Base-by-base conservation (phyloP, 495 filamentous ascomycete species). In the Tuber magnatum region DNA sequence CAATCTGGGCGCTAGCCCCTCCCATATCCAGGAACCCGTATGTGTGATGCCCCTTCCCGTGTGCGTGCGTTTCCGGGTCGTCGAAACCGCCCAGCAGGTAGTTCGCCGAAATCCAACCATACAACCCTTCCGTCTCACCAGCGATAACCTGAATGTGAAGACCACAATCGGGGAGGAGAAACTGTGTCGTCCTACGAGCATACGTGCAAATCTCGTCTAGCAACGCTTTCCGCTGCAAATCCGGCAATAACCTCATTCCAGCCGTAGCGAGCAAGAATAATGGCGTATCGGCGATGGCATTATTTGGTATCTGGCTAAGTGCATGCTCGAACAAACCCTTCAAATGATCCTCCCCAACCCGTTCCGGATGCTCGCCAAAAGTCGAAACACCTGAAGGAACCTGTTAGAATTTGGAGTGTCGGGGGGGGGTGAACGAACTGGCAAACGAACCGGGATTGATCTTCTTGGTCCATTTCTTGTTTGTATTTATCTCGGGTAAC, bases 21-120 rank as follows among this genome's bases (percentile, higher is more conserved):
- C 95, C 95, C 95, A 99, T 98, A 83, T 99, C 95, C 72, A 99
- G 84, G 82, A 99, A 99, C 0, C 95, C 95, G 83, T 98, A 99
- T 0, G 95, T 99, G 80, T 95, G 92, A 79, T 98, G 95, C 39
- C 89, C 91, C 80, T 97, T 94, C 28, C 93, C 94, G 81, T 92
- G 90, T 71, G 86, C 85, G 77, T 89, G 88, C 39, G 88, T 84
- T 40, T 89, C 86, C 0, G 94, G 92, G n/a, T 87, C 84, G 83
- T 98, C 92, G 78, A 98, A 98, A 3, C 93, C 93, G n/a, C 92
- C 94, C 44, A 99, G 85, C 32, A 99, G 84, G 82, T 98, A 99
- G 81, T 99, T 99, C n/a, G 94, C 90, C 46, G 95, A 95, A 77
- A 98, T 91, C 95, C 95, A 99, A n/a, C 95, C 95, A 78, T 98